These are phyloP conservation scores for Pholiota molesta DNA, from an alignment of 768 basidiomycete species.

Conservation along the genomic window DNA sequence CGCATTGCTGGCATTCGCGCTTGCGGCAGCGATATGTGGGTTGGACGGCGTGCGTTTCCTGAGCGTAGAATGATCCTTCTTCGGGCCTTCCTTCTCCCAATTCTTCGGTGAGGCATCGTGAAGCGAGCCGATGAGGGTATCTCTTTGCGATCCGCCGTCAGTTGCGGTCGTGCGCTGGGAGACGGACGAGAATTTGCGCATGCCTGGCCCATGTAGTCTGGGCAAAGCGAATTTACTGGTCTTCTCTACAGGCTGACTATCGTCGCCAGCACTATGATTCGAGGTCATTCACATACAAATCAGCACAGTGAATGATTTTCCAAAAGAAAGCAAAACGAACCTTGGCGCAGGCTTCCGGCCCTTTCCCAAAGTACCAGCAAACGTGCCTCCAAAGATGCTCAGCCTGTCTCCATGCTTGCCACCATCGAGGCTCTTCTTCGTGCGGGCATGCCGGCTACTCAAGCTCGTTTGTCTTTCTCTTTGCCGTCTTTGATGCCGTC, in stretches of 20 bases:
- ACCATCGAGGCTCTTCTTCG: conserved; percentile 54
- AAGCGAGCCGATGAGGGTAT: conserved; percentile 3
- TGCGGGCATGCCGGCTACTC: conserved; percentile 40
- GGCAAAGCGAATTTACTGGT: conserved; percentile 50
- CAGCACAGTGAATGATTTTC: not conserved
- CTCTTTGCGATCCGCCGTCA: conserved; percentile 23
- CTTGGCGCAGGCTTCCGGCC: conserved; percentile 81
- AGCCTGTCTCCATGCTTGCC: conserved; percentile 58
- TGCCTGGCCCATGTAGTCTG: conserved; percentile 42
- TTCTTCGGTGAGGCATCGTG: conserved; percentile 21
- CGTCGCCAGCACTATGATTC: conserved; percentile 28
- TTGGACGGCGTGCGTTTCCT: conserved; percentile 60
- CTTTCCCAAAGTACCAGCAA: conserved; percentile 64
- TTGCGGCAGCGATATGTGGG: conserved; percentile 15
- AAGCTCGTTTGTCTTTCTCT: conserved; percentile 30
- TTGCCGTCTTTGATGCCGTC: conserved; percentile 21
- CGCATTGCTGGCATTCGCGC: conserved; percentile 9
- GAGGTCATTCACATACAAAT: not conserved
- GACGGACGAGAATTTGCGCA: conserved; percentile 45
- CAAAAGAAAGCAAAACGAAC: conserved; percentile 37
- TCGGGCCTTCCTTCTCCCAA: conserved; percentile 8
- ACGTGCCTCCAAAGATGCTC: conserved; percentile 80
- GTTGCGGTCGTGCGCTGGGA: conserved; percentile 46
- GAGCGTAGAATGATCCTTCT: conserved; percentile 33
- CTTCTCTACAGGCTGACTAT: conserved; percentile 44